Conservation (phyloP, 176 grass and related monocot species). For the Cenchrus americanus region DNA sequence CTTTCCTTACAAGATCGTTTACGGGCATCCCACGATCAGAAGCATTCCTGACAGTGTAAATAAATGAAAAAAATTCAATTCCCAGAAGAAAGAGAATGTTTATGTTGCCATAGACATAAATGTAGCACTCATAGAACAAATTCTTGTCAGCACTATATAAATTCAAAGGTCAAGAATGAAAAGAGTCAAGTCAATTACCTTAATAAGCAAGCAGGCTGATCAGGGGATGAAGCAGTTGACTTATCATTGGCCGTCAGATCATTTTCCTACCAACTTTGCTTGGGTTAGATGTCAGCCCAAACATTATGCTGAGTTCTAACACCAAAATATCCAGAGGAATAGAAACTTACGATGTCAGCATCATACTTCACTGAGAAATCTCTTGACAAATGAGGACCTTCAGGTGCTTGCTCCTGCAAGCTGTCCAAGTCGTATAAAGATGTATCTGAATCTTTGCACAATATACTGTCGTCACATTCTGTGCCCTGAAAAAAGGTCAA, state of each 20-base stretch:
- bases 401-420: slow-evolving; percentile 60
- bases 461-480: slow-evolving; percentile 67
- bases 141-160: slow-evolving; percentile 1
- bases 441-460: slow-evolving; percentile 57
- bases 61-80: slow-evolving; percentile 25
- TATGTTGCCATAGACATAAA: background rate
- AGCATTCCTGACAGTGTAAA: slow-evolving; percentile 41
- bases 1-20: slow-evolving; percentile 39
- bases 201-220: slow-evolving; percentile 49
- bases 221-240: slow-evolving; percentile 53
- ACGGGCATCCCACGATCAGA: slow-evolving; percentile 17
- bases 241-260: slow-evolving; percentile 49
- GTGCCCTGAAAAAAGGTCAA: slow-evolving; percentile 54
- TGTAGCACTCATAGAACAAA: slow-evolving; percentile 22
- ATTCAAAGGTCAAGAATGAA: background rate
- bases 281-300: slow-evolving; percentile 49
- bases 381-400: slow-evolving; percentile 41
- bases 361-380: slow-evolving; percentile 55
- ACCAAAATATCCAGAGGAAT: slow-evolving; percentile 16
- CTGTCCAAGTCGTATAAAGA: slow-evolving; percentile 58
- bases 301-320: slow-evolving; percentile 16
- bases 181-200: slow-evolving; percentile 35
- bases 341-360: slow-evolving; percentile 58
- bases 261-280: slow-evolving; percentile 70
- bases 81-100: background rate